Percentiles rank a stretch among this genome's conserved stretches.
phyloP scores from a whole-genome alignment of 805 yeast genomes.

The Ogataea trehalophila region DNA sequence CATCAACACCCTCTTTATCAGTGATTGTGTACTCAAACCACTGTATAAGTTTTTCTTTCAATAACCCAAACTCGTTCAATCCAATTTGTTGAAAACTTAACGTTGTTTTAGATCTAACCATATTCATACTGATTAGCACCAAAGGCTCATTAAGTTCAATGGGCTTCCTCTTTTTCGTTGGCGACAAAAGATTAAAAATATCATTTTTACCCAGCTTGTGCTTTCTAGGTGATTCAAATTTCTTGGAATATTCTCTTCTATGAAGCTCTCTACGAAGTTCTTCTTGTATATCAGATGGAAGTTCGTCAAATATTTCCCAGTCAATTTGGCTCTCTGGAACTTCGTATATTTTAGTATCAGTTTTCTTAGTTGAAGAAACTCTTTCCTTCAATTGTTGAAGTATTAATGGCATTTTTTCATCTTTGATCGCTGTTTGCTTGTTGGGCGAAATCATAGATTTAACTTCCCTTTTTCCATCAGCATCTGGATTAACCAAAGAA shows the following conservation, averaged over 20 bases:
- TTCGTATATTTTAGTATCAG: not conserved
- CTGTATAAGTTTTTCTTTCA: constrained; percentile 9
- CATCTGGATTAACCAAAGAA: not conserved
- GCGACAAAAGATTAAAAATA: constrained; percentile 10
- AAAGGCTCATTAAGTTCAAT: not conserved
- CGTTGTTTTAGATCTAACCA: constrained; percentile 6
- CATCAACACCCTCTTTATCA: constrained; percentile 17
- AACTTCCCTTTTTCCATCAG: not conserved
- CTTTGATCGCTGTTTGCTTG: constrained; percentile 4
- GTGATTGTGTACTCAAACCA: constrained; percentile 25
- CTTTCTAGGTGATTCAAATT: constrained; percentile 21
- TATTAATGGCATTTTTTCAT: too few relatives aligned
- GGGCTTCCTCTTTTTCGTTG: constrained; percentile 1
- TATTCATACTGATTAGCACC: constrained; percentile 4
- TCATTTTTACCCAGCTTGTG: constrained; percentile 10
- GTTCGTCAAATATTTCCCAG: constrained; percentile 54
- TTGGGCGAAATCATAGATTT: not conserved
- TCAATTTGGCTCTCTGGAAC: constrained; percentile 39
- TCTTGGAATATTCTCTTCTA: constrained; percentile 31
- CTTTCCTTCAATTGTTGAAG: not conserved
- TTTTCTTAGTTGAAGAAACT: too few relatives aligned
- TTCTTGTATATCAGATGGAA: constrained; percentile 61
- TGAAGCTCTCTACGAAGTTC: constrained; percentile 55
- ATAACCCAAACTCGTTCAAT: constrained; percentile 10
- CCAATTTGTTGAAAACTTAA: constrained; percentile 23